Percentiles rank a stretch among this genome's conserved stretches.
These are phyloP conservation scores for Daldinia eschscholtzii DNA, from an alignment of 2,329 filamentous ascomycete species.

Conservation along the genomic window DNA sequence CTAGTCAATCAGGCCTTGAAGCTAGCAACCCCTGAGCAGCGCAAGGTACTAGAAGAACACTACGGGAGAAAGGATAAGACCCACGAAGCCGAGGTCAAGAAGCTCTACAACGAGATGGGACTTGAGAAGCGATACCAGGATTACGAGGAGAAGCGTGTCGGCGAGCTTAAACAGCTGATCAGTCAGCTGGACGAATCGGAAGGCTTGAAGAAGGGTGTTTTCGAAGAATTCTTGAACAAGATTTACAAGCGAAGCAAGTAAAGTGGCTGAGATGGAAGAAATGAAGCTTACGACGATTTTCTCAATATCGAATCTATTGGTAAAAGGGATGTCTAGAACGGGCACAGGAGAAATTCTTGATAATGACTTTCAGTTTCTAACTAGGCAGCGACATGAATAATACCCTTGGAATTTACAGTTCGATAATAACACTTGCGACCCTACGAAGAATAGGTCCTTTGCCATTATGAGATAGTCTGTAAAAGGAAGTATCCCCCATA, in stretches of 20 bases:
- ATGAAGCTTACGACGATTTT: not conserved
- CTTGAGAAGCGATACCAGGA: conserved; percentile 86
- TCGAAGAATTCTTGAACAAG: conserved; percentile 91
- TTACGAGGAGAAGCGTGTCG: conserved; percentile 89
- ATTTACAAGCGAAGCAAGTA: conserved; percentile 99
- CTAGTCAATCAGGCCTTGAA: conserved; percentile 93
- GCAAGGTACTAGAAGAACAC: conserved; percentile 87
- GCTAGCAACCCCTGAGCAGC: conserved; percentile 85
- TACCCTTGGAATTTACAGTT: conserved; percentile 23
- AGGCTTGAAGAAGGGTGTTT: conserved; percentile 90
- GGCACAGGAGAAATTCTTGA: conserved; percentile 21
- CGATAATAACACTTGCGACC: not conserved
- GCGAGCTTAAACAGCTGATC: conserved; percentile 82
- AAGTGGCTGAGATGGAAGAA: conserved; percentile 26
- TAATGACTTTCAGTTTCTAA: conserved; percentile 25
- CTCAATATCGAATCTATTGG: not conserved
- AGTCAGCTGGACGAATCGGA: conserved; percentile 83
- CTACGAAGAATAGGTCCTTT: not conserved
- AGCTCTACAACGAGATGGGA: conserved; percentile 86
- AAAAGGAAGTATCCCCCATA: not conserved
- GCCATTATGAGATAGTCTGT: not conserved
- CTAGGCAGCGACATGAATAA: conserved; percentile 27
- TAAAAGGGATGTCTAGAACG: conserved; percentile 13
- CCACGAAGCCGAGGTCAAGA: conserved; percentile 88
- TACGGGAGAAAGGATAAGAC: conserved; percentile 91